Conservation (phyloP, 768 basidiomycete species). For the Boletellus ananas region DNA sequence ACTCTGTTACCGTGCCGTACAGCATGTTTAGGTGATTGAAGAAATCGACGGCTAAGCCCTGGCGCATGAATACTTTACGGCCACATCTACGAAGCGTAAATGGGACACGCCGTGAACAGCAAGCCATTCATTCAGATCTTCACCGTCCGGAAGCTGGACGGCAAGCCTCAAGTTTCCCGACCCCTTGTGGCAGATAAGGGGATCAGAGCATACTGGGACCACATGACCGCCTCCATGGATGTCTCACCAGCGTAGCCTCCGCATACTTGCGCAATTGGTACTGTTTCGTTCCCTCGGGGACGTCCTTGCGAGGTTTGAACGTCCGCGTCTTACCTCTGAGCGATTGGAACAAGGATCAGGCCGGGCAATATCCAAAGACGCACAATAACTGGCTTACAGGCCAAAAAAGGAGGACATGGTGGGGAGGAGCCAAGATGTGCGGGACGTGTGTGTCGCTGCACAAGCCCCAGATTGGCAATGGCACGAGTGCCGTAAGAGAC, state of each 20-base stretch:
- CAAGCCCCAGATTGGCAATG: slow-evolving; percentile 16
- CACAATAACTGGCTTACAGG: slow-evolving; percentile 49
- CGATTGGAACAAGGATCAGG: slow-evolving; percentile 5
- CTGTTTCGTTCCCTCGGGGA: slow-evolving; percentile 95
- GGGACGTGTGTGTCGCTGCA: neutral
- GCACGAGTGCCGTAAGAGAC: neutral
- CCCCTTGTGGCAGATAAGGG: slow-evolving; percentile 48
- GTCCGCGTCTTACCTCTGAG: slow-evolving; percentile 87
- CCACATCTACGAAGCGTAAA: neutral
- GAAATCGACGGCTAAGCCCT: slow-evolving; percentile 87
- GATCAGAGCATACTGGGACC: slow-evolving; percentile 11
- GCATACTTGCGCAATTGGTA: slow-evolving; percentile 98
- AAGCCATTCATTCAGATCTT: slow-evolving; percentile 98
- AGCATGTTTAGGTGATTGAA: slow-evolving; percentile 99
- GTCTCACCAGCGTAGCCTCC: slow-evolving; percentile 80
- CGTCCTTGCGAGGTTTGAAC: slow-evolving; percentile 94
- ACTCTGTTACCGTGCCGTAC: slow-evolving; percentile 97
- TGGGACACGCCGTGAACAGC: slow-evolving; percentile 84
- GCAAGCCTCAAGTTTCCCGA: slow-evolving; percentile 93
- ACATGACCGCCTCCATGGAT: neutral
- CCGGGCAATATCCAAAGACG: slow-evolving; percentile 8
- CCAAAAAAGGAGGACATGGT: slow-evolving; percentile 87
- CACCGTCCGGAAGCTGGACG: slow-evolving; percentile 93
- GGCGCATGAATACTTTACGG: neutral
- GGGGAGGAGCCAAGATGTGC: slow-evolving; percentile 11